Base-by-base conservation (phyloP, 1,139 yeast genomes). In the Kluyveromyces sp. region DNA sequence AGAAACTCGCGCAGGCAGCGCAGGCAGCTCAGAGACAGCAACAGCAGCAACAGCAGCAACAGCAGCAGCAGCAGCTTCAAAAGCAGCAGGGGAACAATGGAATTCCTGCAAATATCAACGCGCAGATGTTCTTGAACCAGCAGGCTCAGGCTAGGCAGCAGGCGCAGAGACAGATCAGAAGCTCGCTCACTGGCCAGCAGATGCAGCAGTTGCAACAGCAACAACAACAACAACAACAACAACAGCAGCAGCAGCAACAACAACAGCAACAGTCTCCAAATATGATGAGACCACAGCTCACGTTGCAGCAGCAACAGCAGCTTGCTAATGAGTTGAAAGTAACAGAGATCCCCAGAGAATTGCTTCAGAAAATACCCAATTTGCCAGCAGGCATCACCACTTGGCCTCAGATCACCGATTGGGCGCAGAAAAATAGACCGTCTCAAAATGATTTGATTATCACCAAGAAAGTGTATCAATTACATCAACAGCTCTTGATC, bases 311-410 rank as follows among this genome's bases (percentile, higher is more conserved):
- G 43, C 67, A 61, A 45, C 66, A 65, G 49, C 64, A 60, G 47
- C 46, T 59, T 29, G 56, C 62, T 37, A 62, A 60, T 45, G 74
- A 74, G 47, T 65, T 77, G 59, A 76, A 75, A 52, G 78, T 77
- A 42, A 69, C 78, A 3, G 86, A 85, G 3, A 86, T 89, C 45
- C 97, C 97, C 1, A 79, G 77, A n/a, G 79, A 81, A 4, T 64
- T 89, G 38, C 68, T 89, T 41, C 73, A 76, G 44, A 78, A 78
- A 57, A 78, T 89, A 45, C 96, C 96, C 8, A 81, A 79, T 41
- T 70, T 89, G 34, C 96, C 96, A 0, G 81, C 83, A n/a, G 84
- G 81, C 45, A 82, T 82, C 36, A 81, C 77, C 53, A 86, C 95
- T 3, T 88, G 96, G 96, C 77, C 79, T 38, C 90, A 83, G 61